Evolutionary conservation across 345 rosid species (phyloP), one percentile per base, ranked within the genome.

Genomic region (Citropsis articulata): DNA sequence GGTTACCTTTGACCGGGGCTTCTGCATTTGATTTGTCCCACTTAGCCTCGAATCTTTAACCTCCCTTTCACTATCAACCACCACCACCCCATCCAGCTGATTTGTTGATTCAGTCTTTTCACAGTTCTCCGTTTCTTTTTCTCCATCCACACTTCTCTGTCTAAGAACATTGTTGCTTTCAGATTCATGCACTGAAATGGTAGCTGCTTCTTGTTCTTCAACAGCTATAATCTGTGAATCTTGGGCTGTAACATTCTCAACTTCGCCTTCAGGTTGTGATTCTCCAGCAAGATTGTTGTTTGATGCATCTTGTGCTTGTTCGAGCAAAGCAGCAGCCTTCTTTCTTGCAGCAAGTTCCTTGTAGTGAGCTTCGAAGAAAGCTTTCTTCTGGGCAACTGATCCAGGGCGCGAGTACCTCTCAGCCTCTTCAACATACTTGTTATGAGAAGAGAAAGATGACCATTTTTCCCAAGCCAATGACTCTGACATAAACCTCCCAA

Each of bases 381-480:
- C 96, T 85, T 90, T 91, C 87, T 90, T 93, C 83, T 91, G 93
- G 38, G 97, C 97, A 69, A 93, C 97, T 42, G 96, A 93, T 24
- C 97, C 97, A 35, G 97, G 94, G 77, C 73, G 89, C 8, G 97
- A 84, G 68, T 87, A 89, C 64, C 88, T 87, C 88, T 93, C 94
- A 59, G 92, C 97, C 75, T 93, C 97, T 50, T 92, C 97, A 7
- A 93, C 91, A 67, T 91, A 88, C 56, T 86, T 89, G 79, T 91
- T 90, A 72, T 89, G 95, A 4, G 93, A 86, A 4, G 93, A 86
- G 81, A 93, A 93, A 33, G 91, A 76, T 60, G 97, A 93, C 97
- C 95, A 93, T 81, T 94, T 94, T 77, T 94, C 97, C 99, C 99
- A 92, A 53, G 94, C 91, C 75, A 94, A 86, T 66, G 93, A 87